Evolutionary conservation across 441 rosid species (phyloP).

Genomic region (Pelargonium australe): DNA sequence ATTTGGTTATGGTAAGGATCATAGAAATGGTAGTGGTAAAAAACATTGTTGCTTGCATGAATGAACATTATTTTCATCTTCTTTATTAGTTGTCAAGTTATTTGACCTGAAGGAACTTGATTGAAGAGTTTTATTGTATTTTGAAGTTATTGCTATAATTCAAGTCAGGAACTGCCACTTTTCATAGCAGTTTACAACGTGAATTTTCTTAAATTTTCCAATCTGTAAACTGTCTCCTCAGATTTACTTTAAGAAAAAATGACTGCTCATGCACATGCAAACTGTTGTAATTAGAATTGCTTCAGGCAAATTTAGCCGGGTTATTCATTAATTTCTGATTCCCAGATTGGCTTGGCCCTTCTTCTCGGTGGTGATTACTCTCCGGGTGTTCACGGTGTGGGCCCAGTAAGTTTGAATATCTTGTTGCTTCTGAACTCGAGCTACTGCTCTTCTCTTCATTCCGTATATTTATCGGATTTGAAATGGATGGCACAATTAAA

Average conservation of each 20-base stretch:
- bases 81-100: not conserved
- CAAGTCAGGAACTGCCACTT: not conserved
- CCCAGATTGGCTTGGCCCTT: constrained; percentile 73
- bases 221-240: too few species aligned
- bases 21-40: not conserved
- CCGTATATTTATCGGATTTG: constrained; percentile 7
- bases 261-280: too few species aligned
- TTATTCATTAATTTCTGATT: constrained; percentile 20
- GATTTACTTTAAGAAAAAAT: too few species aligned
- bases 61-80: not conserved
- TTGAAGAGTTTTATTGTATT: not conserved
- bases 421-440: constrained; percentile 20
- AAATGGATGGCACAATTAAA: not conserved
- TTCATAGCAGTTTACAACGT: too few species aligned
- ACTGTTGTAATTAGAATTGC: not conserved
- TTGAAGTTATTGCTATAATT: not conserved
- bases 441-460: constrained; percentile 11
- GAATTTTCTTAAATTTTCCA: too few species aligned
- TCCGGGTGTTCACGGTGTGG: constrained; percentile 73
- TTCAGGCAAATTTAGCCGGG: not conserved
- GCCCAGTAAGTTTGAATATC: constrained; percentile 48
- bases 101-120: not conserved
- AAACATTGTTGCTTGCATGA: not conserved
- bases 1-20: not conserved
- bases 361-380: constrained; percentile 91